These are phyloP conservation scores for Fonsecaea monophora DNA, from an alignment of 2,329 filamentous ascomycete species.

Conservation along the genomic window DNA sequence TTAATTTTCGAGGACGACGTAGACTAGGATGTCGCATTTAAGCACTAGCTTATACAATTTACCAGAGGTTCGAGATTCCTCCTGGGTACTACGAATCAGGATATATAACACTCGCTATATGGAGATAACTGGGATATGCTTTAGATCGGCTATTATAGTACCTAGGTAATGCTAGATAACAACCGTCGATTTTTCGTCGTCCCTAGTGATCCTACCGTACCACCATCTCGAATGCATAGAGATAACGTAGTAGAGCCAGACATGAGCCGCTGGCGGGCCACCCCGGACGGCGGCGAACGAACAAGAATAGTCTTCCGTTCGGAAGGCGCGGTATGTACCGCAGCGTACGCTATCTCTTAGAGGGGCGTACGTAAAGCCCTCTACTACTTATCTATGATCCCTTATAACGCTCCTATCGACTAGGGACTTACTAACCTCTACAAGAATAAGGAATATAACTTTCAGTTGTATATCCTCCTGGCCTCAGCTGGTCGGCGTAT, in stretches of 20 bases:
- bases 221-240: conserved; percentile 35
- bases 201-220: conserved; percentile 44
- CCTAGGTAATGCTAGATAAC: conserved; percentile 41
- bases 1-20: conserved; percentile 64
- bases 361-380: conserved; percentile 35
- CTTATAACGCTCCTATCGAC: conserved; percentile 33
- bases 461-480: conserved; percentile 30
- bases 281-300: conserved; percentile 26
- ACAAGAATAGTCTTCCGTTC: conserved; percentile 32
- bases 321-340: conserved; percentile 33
- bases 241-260: conserved; percentile 28
- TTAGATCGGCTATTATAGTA: conserved; percentile 59
- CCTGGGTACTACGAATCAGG: conserved; percentile 37
- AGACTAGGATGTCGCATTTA: conserved; percentile 64
- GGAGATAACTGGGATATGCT: conserved; percentile 62
- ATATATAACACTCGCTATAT: conserved; percentile 51
- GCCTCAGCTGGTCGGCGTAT: conserved; percentile 34
- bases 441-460: conserved; percentile 25
- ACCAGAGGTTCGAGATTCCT: conserved; percentile 44
- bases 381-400: conserved; percentile 35
- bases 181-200: conserved; percentile 42
- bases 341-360: conserved; percentile 37
- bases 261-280: conserved; percentile 30
- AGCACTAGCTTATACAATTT: conserved; percentile 55
- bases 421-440: conserved; percentile 31